Conservation (phyloP, 2,329 filamentous ascomycete species). For the Sporothrix sp. region DNA sequence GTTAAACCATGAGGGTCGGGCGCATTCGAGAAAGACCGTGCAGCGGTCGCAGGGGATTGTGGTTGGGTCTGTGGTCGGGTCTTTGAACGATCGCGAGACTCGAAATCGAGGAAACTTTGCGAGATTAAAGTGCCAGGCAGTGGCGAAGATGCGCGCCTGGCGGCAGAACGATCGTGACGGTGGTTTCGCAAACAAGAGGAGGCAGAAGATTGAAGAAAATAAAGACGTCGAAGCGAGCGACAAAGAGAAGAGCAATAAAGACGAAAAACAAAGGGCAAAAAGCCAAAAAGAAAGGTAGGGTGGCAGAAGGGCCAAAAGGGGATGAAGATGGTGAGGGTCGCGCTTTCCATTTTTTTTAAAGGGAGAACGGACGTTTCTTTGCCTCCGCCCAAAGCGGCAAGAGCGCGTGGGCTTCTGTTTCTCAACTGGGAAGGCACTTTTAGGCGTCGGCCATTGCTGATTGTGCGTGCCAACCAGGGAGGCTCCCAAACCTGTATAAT, state of each 20-base stretch:
- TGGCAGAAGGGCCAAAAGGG: background rate
- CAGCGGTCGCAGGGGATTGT: background rate
- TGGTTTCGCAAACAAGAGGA: background rate
- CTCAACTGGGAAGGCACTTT: too few species aligned
- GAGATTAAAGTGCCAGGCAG: too few species aligned
- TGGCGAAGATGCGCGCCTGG: too few species aligned
- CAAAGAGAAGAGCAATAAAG: background rate
- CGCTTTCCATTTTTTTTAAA: too few species aligned
- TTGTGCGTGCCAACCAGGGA: too few species aligned
- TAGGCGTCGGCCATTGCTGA: too few species aligned
- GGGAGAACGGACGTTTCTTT: too few species aligned
- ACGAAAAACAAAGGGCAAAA: background rate
- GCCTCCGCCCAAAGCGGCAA: too few species aligned
- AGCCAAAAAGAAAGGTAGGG: background rate
- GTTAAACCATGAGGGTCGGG: background rate
- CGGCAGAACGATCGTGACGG: too few species aligned
- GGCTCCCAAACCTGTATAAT: too few species aligned
- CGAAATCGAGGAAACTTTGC: background rate
- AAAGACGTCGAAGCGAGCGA: slow-evolving; percentile 3
- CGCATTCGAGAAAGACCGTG: background rate
- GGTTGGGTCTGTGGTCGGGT: too few species aligned
- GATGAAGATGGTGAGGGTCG: too few species aligned
- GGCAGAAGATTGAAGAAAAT: background rate
- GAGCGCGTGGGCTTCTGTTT: background rate
- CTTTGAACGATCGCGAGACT: background rate